Base-by-base conservation (phyloP, 1,284 basidiomycete genomes). In the Ceratobasidium theobromae region DNA sequence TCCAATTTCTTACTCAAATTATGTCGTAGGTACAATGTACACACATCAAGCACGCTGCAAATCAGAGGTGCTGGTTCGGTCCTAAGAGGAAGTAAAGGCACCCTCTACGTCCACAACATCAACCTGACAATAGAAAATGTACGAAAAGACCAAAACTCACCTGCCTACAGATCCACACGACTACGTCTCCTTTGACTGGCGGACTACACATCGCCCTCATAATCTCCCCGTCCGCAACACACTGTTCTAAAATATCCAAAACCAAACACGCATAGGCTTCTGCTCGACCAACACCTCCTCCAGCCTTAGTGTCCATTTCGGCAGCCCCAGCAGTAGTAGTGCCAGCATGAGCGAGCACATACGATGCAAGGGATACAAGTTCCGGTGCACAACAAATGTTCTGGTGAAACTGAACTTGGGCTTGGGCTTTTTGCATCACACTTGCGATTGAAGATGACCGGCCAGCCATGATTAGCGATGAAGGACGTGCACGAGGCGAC, bases 21-120 rank as follows among this genome's bases (percentile, higher is more conserved):
- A 70, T 88, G 86, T 21, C 84, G 81, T 27, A 87, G 72, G 84
- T 84, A 88, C n/a, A 88, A 75, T 6, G 86, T 78, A 71, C 83
- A 86, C 65, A 83, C 86, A 72, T 88, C 86, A 21, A 88, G 71
- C 18, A 88, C 53, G 1, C 84, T 81, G 70, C 83, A 84, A 23
- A 86, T 69, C 0, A 81, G 79, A 0, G 83, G 77, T 48, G 80
- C 75, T 6, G 77, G 74, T 5, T 76, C 65, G 1, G 72, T 71
- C 2, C 78, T 73, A 4, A 74, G 64, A 0, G 84, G 79, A 38
- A 87, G 75, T n/a, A 77, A 70, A 5, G 86, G 86, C 21, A 80
- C 67, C 68, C 83, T 79, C 83, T 85, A 58, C 25, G 23, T 14
- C 16, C 11, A 25, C 11, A 33, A 21, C 14, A 38, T 53, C 14